Conservation (phyloP, 768 basidiomycete genomes). For the Boletus vinaceobasis region DNA sequence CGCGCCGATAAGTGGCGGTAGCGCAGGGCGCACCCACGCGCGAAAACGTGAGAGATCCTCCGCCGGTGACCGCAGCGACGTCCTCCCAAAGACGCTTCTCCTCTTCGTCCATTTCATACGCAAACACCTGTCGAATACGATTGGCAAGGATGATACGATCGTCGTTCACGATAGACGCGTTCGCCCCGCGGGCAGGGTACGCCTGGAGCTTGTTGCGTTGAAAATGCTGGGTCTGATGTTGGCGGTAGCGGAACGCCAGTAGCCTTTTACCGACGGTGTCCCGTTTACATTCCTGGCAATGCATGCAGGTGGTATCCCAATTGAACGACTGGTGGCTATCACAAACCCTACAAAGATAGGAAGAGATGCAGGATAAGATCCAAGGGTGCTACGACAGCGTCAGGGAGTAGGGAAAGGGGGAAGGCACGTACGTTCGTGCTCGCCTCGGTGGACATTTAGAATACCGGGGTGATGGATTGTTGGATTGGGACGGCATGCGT, state of each 20-base stretch:
- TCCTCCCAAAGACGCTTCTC: conserved; percentile 30
- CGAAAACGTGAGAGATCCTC: conserved; percentile 11
- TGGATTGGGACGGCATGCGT: conserved; percentile 23
- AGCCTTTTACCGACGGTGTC: conserved; percentile 27
- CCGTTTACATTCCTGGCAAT: conserved; percentile 29
- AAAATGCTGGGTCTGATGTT: conserved; percentile 3
- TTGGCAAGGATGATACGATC: conserved; percentile 6
- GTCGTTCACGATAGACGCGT: not conserved
- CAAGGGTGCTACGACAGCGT: not conserved
- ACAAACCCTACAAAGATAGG: conserved; percentile 17
- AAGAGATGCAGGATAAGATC: conserved; percentile 2
- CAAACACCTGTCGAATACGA: conserved; percentile 13
- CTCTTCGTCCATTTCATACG: conserved; percentile 24
- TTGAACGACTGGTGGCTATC: conserved; percentile 21
- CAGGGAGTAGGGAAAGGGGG: not conserved
- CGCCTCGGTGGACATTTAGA: conserved; percentile 13
- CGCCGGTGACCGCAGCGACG: conserved; percentile 22
- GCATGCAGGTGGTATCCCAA: conserved; percentile 20
- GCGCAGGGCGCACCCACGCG: conserved; percentile 14
- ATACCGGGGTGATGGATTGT: conserved; percentile 23
- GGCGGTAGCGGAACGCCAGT: conserved; percentile 19
- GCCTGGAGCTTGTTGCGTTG: conserved; percentile 3
- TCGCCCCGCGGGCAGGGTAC: not conserved
- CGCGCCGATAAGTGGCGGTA: not conserved
- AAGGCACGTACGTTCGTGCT: conserved; percentile 30